Conservation (phyloP, 208 protist species). For the Trypanosoma melophagium region DNA sequence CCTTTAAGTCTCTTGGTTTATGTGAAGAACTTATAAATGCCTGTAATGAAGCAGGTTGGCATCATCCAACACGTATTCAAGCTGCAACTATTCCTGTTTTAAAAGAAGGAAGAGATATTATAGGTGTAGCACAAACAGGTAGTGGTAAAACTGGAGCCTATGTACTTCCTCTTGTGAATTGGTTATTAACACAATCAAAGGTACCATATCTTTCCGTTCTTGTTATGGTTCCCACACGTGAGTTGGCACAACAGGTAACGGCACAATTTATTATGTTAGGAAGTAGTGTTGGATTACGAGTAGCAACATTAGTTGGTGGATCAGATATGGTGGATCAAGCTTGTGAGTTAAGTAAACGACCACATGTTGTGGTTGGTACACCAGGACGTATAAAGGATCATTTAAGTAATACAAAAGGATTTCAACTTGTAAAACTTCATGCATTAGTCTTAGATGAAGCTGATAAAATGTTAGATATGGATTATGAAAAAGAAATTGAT, state of each 20-base stretch:
- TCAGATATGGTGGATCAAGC: slow-evolving; percentile 95
- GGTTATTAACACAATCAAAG: slow-evolving; percentile 91
- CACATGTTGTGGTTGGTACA: slow-evolving; percentile 98
- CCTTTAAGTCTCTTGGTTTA: slow-evolving; percentile 91
- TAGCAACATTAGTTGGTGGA: slow-evolving; percentile 92
- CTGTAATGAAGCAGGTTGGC: slow-evolving; percentile 90
- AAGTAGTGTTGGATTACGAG: slow-evolving; percentile 86
- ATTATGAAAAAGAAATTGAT: slow-evolving; percentile 98
- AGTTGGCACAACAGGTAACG: slow-evolving; percentile 98
- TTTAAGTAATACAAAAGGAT: slow-evolving; percentile 98
- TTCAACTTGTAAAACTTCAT: slow-evolving; percentile 94
- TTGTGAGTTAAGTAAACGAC: slow-evolving; percentile 92
- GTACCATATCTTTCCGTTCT: slow-evolving; percentile 91
- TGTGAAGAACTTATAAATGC: slow-evolving; percentile 89
- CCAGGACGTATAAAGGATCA: slow-evolving; percentile 98
- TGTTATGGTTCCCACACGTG: slow-evolving; percentile 97
- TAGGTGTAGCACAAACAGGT: slow-evolving; percentile 98
- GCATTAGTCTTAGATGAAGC: slow-evolving; percentile 98
- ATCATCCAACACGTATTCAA: slow-evolving; percentile 96
- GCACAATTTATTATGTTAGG: slow-evolving; percentile 92
- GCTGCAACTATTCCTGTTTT: slow-evolving; percentile 92
- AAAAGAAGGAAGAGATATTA: slow-evolving; percentile 90
- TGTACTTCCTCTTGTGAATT: slow-evolving; percentile 98
- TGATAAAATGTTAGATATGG: slow-evolving; percentile 98
- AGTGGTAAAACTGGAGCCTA: slow-evolving; percentile 99